Conservation (phyloP, 2,329 filamentous ascomycete genomes). For the Xylaria sp. region DNA sequence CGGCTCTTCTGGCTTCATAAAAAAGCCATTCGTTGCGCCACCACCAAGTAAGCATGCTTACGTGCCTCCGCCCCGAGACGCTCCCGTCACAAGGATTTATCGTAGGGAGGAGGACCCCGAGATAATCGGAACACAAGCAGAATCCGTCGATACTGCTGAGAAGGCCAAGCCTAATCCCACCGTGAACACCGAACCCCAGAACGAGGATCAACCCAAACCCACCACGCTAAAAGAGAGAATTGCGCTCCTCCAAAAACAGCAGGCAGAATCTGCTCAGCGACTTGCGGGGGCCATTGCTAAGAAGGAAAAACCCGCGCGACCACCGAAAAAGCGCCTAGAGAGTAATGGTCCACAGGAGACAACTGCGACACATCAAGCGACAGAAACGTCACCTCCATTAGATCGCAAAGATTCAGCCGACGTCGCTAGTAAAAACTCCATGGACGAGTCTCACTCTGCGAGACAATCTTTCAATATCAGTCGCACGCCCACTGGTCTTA, state of each 20-base stretch:
- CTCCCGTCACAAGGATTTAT: conserved; percentile 79
- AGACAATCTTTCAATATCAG: conserved; percentile 57
- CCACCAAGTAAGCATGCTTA: conserved; percentile 94
- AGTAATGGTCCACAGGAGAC: conserved; percentile 53
- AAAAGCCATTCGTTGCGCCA: conserved; percentile 95
- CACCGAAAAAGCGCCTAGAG: conserved; percentile 71
- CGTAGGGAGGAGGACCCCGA: conserved; percentile 87
- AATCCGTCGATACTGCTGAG: conserved; percentile 73
- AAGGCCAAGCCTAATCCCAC: conserved; percentile 68
- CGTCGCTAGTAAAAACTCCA: conserved; percentile 58
- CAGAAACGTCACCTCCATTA: conserved; percentile 50
- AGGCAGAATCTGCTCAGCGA: conserved; percentile 85
- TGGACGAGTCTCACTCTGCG: conserved; percentile 59
- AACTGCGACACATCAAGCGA: conserved; percentile 49
- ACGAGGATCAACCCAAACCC: conserved; percentile 87
- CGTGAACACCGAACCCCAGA: conserved; percentile 58
- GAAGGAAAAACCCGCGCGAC: conserved; percentile 88
- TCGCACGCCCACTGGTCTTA: conserved; percentile 62
- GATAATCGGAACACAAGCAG: conserved; percentile 71
- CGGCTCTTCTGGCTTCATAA: conserved; percentile 78
- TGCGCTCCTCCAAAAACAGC: conserved; percentile 91
- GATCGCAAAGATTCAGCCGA: conserved; percentile 63
- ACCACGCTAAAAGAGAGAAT: conserved; percentile 95
- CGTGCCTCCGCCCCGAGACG: conserved; percentile 78
- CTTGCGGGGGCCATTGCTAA: conserved; percentile 81